phyloP scores from a whole-genome alignment of 352 stramenopile species.

The Phytophthora gonapodyides region DNA sequence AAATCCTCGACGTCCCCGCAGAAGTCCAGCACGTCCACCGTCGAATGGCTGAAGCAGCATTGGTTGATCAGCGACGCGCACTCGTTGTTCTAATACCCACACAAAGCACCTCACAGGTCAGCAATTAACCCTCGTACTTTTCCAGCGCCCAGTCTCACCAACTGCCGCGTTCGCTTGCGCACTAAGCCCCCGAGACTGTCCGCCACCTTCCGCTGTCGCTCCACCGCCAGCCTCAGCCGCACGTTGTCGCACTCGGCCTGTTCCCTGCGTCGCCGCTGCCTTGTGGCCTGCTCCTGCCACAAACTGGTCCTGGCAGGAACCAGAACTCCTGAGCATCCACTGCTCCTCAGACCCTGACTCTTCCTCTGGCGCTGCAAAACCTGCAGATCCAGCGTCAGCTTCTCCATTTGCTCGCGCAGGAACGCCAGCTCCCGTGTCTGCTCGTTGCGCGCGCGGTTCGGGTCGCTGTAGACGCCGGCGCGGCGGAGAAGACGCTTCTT shows the following conservation, averaged over 20 bases:
- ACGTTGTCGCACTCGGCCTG: conserved; percentile 38
- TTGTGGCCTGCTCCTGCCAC: conserved; percentile 31
- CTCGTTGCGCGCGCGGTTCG: conserved; percentile 37
- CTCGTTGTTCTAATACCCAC: conserved; percentile 23
- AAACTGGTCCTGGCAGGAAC: conserved; percentile 4
- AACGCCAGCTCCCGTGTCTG: conserved; percentile 43
- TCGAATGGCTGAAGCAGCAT: conserved; percentile 13
- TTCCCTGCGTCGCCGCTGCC: conserved; percentile 17
- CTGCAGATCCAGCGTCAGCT: conserved; percentile 42
- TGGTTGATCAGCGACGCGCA: conserved; percentile 28
- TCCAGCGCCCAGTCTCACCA: conserved; percentile 9
- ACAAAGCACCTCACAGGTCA: conserved; percentile 2
- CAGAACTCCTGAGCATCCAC: not conserved
- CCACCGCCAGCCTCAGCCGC: conserved; percentile 40
- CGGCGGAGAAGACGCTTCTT: conserved; percentile 23
- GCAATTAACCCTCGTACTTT: not conserved
- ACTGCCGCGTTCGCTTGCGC: conserved; percentile 24
- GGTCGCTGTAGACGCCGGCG: conserved; percentile 25
- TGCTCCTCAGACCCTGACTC: no score
- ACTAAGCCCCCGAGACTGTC: conserved; percentile 41
- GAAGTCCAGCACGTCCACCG: conserved; percentile 25
- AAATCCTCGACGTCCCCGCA: conserved; percentile 29
- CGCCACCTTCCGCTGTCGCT: conserved; percentile 45
- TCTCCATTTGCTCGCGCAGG: conserved; percentile 37
- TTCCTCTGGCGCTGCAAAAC: conserved; percentile 18